phyloP scores from a whole-genome alignment of 2,329 filamentous ascomycete genomes.

The Emmonsiellopsis sp. region DNA sequence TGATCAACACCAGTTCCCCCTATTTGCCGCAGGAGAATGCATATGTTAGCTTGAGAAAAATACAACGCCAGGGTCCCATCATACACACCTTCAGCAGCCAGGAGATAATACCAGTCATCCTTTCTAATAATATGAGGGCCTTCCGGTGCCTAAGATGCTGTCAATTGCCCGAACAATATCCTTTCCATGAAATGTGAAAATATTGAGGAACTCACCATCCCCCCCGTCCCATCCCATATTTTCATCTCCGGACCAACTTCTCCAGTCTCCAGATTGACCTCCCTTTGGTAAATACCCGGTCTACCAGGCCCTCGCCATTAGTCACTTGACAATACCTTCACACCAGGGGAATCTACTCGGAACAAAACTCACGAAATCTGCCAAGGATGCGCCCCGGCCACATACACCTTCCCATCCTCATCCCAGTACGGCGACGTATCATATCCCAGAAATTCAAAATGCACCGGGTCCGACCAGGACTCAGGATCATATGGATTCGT shows the following conservation, averaged over 20 bases:
- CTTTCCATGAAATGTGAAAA: too few species aligned
- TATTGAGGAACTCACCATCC: conserved; percentile 10
- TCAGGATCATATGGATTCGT: conserved; percentile 31
- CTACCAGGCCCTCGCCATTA: conserved; percentile 3
- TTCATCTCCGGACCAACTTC: conserved; percentile 6
- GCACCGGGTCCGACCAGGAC: conserved; percentile 38
- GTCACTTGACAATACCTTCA: background rate
- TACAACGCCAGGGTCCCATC: background rate
- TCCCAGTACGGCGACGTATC: conserved; percentile 50
- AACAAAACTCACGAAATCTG: conserved; percentile 3
- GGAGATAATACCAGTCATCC: conserved; percentile 22
- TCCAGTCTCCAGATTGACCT: conserved; percentile 21
- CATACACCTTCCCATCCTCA: conserved; percentile 45
- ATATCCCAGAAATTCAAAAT: conserved; percentile 41
- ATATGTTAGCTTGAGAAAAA: background rate
- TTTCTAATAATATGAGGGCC: conserved; percentile 23
- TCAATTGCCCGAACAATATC: background rate
- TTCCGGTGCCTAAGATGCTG: conserved; percentile 13
- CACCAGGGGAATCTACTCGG: background rate
- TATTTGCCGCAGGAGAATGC: background rate
- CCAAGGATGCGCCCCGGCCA: conserved; percentile 25
- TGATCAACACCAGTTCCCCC: conserved; percentile 20
- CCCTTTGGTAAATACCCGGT: conserved; percentile 7
- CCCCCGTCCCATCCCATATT: conserved; percentile 42
- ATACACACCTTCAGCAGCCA: conserved; percentile 12